Evolutionary conservation across 306 rosid species (phyloP), one percentile per base, ranked within the genome.

Genomic region (Trifolium fragiferum): DNA sequence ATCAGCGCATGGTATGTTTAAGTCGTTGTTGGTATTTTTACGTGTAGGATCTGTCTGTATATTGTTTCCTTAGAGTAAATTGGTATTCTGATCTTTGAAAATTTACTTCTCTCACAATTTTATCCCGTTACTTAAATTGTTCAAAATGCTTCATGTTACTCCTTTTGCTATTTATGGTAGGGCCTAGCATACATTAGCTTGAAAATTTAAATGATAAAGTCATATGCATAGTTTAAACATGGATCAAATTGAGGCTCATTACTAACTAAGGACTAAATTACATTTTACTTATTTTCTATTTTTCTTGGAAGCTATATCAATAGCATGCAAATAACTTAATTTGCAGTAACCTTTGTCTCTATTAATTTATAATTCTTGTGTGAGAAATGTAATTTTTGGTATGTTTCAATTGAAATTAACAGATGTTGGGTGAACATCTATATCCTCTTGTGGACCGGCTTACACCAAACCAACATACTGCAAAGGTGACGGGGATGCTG

Each of bases 401-500:
- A 20, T 72, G 20, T 60, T 55, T 66, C 49, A n/a, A 38, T 30
- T 76, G 27, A 47, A 73, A 72, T 63, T 57, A 70, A 58, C 89
- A 93, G 98, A 88, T 89, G 91, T 81, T 93, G 30, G 98, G 97
- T 47, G 98, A 91, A 71, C 91, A 91, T 47, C 67, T 93, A 32
- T 93, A 86, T 86, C 98, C 98, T 2, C 92, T 91, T 0, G 98
- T 93, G 61, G 87, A 87, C 19, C 88, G 80, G 4, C 84, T 93
- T 54, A 87, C 92, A 50, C 85, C 82, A 11, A 83, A 75, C 18
- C 76, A 68, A 53, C 58, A 82, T 46, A 71, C 96, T 0, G 90
- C 93, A 10, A 93, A 91, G 89, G 96, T 93, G 70, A 93, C 97
- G 0, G 96, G 98, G 66, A 89, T 91, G 97, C 64, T 89, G 80